Evolutionary conservation across 345 rosid genomes (phyloP), one percentile per base, ranked within the genome.

Genomic region (Raphanus raphanistrum): DNA sequence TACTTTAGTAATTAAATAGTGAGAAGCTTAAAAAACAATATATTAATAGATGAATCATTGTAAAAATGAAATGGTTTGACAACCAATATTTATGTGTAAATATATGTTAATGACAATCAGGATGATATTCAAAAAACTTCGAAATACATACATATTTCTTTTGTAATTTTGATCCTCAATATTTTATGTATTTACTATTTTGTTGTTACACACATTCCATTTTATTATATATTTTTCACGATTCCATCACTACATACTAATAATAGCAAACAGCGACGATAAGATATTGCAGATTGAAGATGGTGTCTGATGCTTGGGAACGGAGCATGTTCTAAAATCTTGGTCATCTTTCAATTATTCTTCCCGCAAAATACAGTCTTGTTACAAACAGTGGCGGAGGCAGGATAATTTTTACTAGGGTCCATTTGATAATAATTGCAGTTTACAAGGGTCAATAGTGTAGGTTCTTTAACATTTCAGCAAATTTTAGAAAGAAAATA

Each of bases 271-370:
- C 6, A 28, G 5, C 2, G 21, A 2, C 59, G 32, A 58, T 48
- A 28, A 68, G 52, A 68, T 21, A 60, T 45, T 26, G 45, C 68
- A 17, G 25, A 45, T 6, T 61, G 63, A 76, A 68, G 35, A 10
- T 48, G 27, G 35, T 76, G 79, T 68, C 68, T 68, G 79, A 76
- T 31, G 28, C 41, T 76, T 68, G 54, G 73, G 68, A 60, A 57
- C 16, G 62, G 16, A 45, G 63, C 79, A 76, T 68, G 79, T 68
- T 76, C 68, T 68, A 63, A 68, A 43, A 76, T 76, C 79, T 76
- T 76, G 79, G 74, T 76, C 68, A 74, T 61, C 25, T 68, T 68
- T 60, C 68, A 75, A 68, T 59, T 17, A 75, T 43, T 59, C 68
- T 68, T 68, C 61, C 10, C n/a, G 68, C 50, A 45, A 43, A 21